Evolutionary conservation across 805 yeast species (phyloP).

Genomic region (Lipomyces starkeyi): DNA sequence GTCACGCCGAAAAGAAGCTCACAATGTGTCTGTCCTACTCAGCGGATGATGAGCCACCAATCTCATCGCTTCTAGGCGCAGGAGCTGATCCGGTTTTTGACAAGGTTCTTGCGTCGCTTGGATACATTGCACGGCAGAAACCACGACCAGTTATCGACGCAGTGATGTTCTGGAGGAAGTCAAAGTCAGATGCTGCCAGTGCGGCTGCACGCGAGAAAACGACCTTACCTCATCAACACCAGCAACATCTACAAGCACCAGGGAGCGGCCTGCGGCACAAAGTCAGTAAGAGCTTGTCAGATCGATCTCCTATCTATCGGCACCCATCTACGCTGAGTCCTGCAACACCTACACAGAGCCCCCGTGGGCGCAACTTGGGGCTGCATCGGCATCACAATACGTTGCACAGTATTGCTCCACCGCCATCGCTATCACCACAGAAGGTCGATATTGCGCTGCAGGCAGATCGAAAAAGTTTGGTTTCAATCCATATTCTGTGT

Average conservation of each 20-base stretch:
- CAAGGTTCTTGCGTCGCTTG: constrained; percentile 80
- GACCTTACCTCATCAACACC: background rate
- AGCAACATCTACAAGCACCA: constrained; percentile 11
- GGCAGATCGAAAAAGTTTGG: constrained; percentile 84
- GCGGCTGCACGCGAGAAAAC: constrained; percentile 43
- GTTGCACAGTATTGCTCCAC: background rate
- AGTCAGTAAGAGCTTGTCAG: constrained; percentile 34
- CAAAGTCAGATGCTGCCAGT: constrained; percentile 83
- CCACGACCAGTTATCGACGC: constrained; percentile 97
- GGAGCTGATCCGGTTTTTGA: constrained; percentile 90
- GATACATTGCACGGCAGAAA: constrained; percentile 85
- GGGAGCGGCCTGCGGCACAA: constrained; percentile 33
- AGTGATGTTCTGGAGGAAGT: constrained; percentile 97
- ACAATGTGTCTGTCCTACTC: constrained; percentile 72
- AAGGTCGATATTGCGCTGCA: constrained; percentile 68
- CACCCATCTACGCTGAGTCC: constrained; percentile 12
- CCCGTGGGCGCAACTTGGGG: constrained; percentile 17
- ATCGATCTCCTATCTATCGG: constrained; percentile 30
- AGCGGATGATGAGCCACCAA: constrained; percentile 74
- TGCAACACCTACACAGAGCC: constrained; percentile 13
- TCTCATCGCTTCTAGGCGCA: constrained; percentile 76
- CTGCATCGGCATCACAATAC: constrained; percentile 24
- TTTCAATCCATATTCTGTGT: constrained; percentile 86
- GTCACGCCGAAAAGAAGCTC: constrained; percentile 88
- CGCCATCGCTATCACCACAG: constrained; percentile 3